A percentile compares a stretch with the other conserved stretches of the same genome.
Conservation (phyloP, 1,284 basidiomycete genomes). For the Ceratobasidium sp. region DNA sequence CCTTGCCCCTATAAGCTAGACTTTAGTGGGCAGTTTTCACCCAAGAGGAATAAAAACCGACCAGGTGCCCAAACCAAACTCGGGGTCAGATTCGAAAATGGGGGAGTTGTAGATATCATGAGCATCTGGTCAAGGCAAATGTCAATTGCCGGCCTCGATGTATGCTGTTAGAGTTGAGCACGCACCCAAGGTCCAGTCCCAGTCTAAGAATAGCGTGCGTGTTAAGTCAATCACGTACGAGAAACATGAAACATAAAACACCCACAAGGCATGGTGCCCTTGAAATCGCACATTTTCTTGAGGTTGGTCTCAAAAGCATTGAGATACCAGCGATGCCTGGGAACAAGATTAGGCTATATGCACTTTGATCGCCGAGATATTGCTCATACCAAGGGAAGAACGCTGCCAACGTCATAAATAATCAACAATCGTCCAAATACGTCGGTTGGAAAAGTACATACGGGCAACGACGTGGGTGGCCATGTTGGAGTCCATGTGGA, state of each 20-base stretch:
- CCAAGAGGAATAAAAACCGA: constrained; percentile 1
- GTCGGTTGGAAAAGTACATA: constrained; percentile 11
- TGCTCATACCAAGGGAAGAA: constrained; percentile 28
- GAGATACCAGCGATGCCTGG: constrained; percentile 31
- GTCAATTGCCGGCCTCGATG: background rate
- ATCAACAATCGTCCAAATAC: background rate
- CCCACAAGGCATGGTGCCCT: constrained; percentile 31
- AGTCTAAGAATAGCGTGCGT: background rate
- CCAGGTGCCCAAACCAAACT: constrained; percentile 27
- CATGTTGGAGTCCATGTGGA: constrained; percentile 34
- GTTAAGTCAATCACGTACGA: constrained; percentile 1
- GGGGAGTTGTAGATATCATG: constrained; percentile 36
- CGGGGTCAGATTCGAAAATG: constrained; percentile 36
- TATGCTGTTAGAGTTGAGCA: background rate
- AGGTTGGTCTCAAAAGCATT: constrained; percentile 23
- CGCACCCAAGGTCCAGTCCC: constrained; percentile 26
- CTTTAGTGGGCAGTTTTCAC: constrained; percentile 23
- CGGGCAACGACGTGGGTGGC: constrained; percentile 27
- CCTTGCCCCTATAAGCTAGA: constrained; percentile 37
- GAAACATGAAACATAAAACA: background rate
- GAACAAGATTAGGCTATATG: constrained; percentile 8
- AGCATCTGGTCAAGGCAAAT: constrained; percentile 17
- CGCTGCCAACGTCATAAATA: background rate
- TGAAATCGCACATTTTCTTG: constrained; percentile 25
- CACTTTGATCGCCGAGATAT: background rate